Evolutionary conservation across 345 rosid species (phyloP).

Genomic region (Melaleuca alternifolia): DNA sequence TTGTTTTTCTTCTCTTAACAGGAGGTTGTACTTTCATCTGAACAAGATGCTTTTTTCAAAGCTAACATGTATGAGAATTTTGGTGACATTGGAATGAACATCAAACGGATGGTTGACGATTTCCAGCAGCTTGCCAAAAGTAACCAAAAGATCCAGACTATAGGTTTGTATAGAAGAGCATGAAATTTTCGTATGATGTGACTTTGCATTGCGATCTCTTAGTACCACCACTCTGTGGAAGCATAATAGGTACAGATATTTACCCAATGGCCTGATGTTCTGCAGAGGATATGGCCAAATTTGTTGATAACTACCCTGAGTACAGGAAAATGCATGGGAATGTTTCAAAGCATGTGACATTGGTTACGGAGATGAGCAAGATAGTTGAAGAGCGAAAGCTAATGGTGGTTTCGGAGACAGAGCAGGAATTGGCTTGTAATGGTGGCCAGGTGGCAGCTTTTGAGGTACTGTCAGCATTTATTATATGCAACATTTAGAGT

Average conservation of each 20-base stretch:
- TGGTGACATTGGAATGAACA: slow-evolving; percentile 97
- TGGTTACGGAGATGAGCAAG: slow-evolving; percentile 98
- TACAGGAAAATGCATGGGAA: slow-evolving; percentile 96
- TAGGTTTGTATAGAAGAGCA: slow-evolving; percentile 44
- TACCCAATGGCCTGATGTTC: slow-evolving; percentile 2
- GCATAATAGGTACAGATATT: neutral
- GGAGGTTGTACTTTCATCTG: slow-evolving; percentile 96
- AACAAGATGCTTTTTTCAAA: slow-evolving; percentile 88
- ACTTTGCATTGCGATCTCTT: neutral
- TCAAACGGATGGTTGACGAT: slow-evolving; percentile 95
- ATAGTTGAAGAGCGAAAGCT: slow-evolving; percentile 87
- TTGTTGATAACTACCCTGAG: slow-evolving; percentile 94
- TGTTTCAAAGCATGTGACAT: slow-evolving; percentile 90
- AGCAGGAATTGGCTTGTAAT: slow-evolving; percentile 97
- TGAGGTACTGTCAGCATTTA: slow-evolving; percentile 44
- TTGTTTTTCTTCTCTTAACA: slow-evolving; percentile 11
- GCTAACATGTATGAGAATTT: slow-evolving; percentile 89
- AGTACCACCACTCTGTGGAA: neutral
- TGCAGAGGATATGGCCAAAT: slow-evolving; percentile 98
- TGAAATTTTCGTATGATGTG: neutral
- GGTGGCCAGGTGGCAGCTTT: slow-evolving; percentile 97
- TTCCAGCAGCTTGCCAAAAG: slow-evolving; percentile 97
- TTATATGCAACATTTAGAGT: neutral
- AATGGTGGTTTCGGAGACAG: slow-evolving; percentile 87
- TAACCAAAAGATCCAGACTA: slow-evolving; percentile 89